Conservation (phyloP, 345 rosid species). For the Heritiera fomes region DNA sequence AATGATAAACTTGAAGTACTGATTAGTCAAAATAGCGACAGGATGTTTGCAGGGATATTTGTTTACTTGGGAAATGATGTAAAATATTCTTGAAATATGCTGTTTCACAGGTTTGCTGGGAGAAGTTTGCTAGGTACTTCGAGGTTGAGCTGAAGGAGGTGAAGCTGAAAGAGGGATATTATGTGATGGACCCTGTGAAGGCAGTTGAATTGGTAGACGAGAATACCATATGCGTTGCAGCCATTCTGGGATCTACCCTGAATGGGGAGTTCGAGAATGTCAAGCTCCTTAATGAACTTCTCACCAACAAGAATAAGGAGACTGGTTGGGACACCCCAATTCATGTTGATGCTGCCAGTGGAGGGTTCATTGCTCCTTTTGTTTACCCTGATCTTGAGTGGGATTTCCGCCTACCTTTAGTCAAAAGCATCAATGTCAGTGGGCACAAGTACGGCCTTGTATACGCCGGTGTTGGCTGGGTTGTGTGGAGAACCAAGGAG, state of each 20-base stretch:
- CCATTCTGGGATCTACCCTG: slow-evolving; percentile 77
- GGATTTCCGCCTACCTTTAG: slow-evolving; percentile 83
- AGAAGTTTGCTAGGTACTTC: slow-evolving; percentile 81
- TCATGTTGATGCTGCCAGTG: slow-evolving; percentile 86
- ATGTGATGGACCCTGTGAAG: slow-evolving; percentile 70
- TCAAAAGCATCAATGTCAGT: slow-evolving; percentile 79
- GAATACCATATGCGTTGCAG: slow-evolving; percentile 82
- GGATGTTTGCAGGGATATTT: too few species aligned
- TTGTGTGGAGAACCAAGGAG: slow-evolving; percentile 76
- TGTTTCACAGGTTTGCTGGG: slow-evolving; percentile 65
- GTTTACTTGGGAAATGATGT: background rate
- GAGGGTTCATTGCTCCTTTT: slow-evolving; percentile 82
- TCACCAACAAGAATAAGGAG: slow-evolving; percentile 51
- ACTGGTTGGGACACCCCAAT: slow-evolving; percentile 77
- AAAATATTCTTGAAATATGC: background rate
- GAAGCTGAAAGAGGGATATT: slow-evolving; percentile 66
- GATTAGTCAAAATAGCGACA: background rate
- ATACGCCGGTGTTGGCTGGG: slow-evolving; percentile 86
- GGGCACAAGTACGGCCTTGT: slow-evolving; percentile 46
- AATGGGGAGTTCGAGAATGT: slow-evolving; percentile 84
- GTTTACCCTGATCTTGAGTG: slow-evolving; percentile 73
- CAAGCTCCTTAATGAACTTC: slow-evolving; percentile 59
- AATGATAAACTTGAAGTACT: background rate
- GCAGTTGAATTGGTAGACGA: slow-evolving; percentile 83
- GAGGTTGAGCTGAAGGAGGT: slow-evolving; percentile 83